Conservation (phyloP, 306 rosid genomes). For the Carpinus fangiana region DNA sequence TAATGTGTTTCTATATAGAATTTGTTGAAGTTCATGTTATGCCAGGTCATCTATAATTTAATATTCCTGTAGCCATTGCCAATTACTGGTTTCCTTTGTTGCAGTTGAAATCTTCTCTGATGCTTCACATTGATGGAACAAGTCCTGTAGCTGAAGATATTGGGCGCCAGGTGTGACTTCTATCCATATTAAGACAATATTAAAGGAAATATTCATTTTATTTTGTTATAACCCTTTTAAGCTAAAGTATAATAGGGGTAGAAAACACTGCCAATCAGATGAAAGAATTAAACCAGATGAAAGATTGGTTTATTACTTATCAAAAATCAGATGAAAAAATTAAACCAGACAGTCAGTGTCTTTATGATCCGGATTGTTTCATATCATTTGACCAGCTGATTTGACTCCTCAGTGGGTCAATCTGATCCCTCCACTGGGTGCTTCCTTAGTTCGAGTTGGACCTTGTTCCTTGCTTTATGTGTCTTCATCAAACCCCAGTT, state of each 20-base stretch:
- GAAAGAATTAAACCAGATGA: neutral
- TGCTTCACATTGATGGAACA: conserved; percentile 89
- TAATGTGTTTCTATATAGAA: neutral
- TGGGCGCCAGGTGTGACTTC: conserved; percentile 77
- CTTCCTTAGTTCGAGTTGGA: neutral
- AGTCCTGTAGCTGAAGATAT: conserved; percentile 91
- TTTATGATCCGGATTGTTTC: neutral
- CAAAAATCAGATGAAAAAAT: neutral
- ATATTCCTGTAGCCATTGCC: neutral
- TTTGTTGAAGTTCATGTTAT: neutral
- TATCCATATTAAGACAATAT: neutral
- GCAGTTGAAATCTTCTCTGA: conserved; percentile 86
- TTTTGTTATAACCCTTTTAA: neutral
- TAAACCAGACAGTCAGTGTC: neutral
- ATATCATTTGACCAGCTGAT: conserved; percentile 1
- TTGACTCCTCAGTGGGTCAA: neutral
- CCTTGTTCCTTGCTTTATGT: neutral
- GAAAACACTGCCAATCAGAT: neutral
- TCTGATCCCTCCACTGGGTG: neutral
- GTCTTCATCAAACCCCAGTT: neutral
- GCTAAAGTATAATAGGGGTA: neutral
- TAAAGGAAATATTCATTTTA: neutral
- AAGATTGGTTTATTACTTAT: too few species aligned
- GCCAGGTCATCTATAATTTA: neutral
- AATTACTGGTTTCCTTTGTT: conserved; percentile 14